Evolutionary conservation across 2,329 filamentous ascomycete genomes (phyloP), one percentile per base, ranked within the genome.

Genomic region (Cercospora sp.): DNA sequence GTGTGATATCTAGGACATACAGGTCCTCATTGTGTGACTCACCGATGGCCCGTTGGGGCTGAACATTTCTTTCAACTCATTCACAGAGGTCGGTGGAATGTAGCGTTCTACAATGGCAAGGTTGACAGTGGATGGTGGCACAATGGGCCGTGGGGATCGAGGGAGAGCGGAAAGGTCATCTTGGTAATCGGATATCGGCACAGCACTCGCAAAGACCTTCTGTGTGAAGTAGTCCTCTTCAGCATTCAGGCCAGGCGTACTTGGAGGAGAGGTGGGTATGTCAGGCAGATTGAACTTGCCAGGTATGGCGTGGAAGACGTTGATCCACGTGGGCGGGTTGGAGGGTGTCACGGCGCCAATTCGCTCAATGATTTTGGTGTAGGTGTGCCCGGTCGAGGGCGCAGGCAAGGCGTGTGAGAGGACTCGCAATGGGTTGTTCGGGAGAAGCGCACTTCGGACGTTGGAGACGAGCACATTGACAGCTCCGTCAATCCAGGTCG

Each of bases 71-170:
- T 80, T 77, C 67, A 87, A 88, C 74, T 90, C 88, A 71, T 86
- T 83, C 0, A 79, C 74, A 23, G 84, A 87, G 0, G 86, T 83
- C 2, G 88, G 87, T 18, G 88, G 88, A n/a, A 90, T 87, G 75
- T 88, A 90, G 42, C 88, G 85, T 77, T 90, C 88, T 3, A 90
- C 82, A 12, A 89, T 81, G 1, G 87, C 86, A 48, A 89, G 80
- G 64, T 89, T 83, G 69, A 89, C 86, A 60, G 84, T 87, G 18
- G 83, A 83, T 0, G 87, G 87, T 5, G 87, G 85, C 1, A 89
- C 87, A 53, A 89, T 83, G 2, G 87, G 86, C 65, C 83, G 80
- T 10, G 86, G 86, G 12, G 83, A 84, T 53, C 84, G 81, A 8
- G 84, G 81, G 3, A 84, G 76, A 18, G 83, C 81, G 57, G 80